These are phyloP conservation scores for Dichotomopilus funicola DNA, from an alignment of 2,329 filamentous ascomycete species.

Conservation along the genomic window DNA sequence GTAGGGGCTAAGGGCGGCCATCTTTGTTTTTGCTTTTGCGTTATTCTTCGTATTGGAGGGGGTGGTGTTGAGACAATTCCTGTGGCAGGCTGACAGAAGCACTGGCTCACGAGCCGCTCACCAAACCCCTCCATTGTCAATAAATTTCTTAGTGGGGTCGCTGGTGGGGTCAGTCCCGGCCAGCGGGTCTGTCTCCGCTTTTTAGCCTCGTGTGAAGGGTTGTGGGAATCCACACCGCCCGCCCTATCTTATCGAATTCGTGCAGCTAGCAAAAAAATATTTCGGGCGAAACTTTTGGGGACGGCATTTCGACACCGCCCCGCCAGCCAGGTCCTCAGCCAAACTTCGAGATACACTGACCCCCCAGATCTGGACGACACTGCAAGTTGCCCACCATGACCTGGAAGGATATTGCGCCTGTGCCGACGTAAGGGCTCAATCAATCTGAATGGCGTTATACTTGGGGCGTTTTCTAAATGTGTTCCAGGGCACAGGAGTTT, in stretches of 20 bases:
- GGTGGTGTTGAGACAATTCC: background rate
- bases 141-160: constrained; percentile 15
- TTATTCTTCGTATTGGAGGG: background rate
- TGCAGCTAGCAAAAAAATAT: constrained; percentile 23
- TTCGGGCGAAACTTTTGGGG: constrained; percentile 12
- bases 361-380: constrained; percentile 13
- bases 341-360: constrained; percentile 9
- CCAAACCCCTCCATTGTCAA: constrained; percentile 12
- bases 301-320: constrained; percentile 21
- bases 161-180: background rate
- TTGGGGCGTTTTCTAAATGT: constrained; percentile 7
- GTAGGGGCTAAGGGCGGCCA: constrained; percentile 51
- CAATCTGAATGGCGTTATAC: background rate
- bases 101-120: background rate
- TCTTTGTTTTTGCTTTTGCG: constrained; percentile 24
- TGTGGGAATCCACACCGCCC: constrained; percentile 13
- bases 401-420: constrained; percentile 28
- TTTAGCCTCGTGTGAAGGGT: background rate
- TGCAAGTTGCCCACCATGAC: constrained; percentile 23
- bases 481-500: constrained; percentile 71
- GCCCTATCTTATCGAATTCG: constrained; percentile 24
- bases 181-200: constrained; percentile 1
- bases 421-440: constrained; percentile 24
- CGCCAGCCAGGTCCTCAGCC: constrained; percentile 13
- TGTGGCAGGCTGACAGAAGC: background rate